A percentile compares a stretch with the other conserved stretches of the same genome.
Evolutionary conservation across 306 rosid genomes (phyloP).

Genomic region (Malus sieversii): DNA sequence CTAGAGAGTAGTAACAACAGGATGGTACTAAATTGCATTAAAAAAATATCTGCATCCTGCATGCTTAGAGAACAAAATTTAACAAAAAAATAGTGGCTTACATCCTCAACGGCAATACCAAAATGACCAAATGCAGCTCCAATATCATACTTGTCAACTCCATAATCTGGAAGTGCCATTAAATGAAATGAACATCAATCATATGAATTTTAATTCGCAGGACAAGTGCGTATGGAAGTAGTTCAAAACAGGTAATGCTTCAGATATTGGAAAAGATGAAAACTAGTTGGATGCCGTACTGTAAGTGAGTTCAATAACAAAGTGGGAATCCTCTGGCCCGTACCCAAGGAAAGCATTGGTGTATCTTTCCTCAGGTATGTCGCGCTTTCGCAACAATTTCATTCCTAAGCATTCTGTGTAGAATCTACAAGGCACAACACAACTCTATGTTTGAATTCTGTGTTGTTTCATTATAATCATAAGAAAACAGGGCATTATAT

Average conservation of each 20-base stretch:
- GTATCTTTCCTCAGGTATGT: conserved; percentile 78
- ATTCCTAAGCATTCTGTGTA: conserved; percentile 78
- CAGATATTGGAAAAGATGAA: conserved; percentile 9
- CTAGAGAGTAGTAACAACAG: neutral
- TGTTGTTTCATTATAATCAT: neutral
- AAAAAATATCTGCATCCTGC: neutral
- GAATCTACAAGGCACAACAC: conserved; percentile 53
- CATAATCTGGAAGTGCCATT: conserved; percentile 58
- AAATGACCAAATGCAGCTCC: conserved; percentile 80
- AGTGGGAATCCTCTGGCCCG: conserved; percentile 87
- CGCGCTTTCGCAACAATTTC: conserved; percentile 77
- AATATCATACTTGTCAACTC: conserved; percentile 70
- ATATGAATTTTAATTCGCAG: neutral
- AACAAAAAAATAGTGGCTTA: conserved; percentile 34
- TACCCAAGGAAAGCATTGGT: conserved; percentile 83
- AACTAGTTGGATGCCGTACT: conserved; percentile 39
- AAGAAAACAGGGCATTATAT: neutral
- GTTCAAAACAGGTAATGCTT: neutral
- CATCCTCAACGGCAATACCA: conserved; percentile 93
- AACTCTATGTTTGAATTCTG: neutral
- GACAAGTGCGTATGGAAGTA: neutral
- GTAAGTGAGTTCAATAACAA: conserved; percentile 77
- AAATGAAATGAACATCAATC: conserved; percentile 13
- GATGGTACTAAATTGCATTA: neutral
- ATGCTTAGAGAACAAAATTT: neutral